phyloP scores from a whole-genome alignment of 768 basidiomycete genomes.

The Termitomyces sp. region DNA sequence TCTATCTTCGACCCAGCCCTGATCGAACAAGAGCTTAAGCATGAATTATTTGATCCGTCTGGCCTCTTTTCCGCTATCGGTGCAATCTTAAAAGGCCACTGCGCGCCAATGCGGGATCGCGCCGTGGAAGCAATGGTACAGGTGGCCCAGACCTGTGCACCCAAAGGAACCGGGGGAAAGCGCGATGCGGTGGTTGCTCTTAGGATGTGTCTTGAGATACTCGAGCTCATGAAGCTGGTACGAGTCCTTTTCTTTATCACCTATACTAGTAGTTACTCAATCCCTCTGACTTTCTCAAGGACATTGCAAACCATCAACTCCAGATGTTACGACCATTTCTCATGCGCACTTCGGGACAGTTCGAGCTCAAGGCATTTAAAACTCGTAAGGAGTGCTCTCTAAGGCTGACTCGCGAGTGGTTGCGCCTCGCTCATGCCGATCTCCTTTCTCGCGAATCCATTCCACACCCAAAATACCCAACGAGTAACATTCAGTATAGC shows the following conservation, averaged over 20 bases:
- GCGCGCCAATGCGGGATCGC: conserved; percentile 88
- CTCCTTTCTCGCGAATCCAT: conserved; percentile 36
- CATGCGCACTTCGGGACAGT: conserved; percentile 70
- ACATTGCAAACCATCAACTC: conserved; percentile 95
- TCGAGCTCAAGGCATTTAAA: conserved; percentile 77
- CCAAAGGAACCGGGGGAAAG: conserved; percentile 48
- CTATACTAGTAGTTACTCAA: conserved; percentile 13
- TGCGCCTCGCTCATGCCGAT: conserved; percentile 46
- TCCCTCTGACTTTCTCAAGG: conserved; percentile 40
- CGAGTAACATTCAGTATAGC: conserved; percentile 36
- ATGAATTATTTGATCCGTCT: conserved; percentile 72
- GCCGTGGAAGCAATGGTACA: conserved; percentile 81
- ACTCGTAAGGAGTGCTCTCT: conserved; percentile 48
- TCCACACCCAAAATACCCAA: conserved; percentile 38
- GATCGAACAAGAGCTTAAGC: conserved; percentile 77
- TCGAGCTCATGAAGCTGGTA: conserved; percentile 95
- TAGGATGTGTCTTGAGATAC: conserved; percentile 80
- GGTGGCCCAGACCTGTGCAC: conserved; percentile 54
- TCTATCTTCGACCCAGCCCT: conserved; percentile 77
- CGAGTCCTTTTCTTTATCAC: conserved; percentile 20
- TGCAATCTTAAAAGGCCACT: conserved; percentile 80
- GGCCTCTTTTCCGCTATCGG: conserved; percentile 78
- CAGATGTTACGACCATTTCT: conserved; percentile 91
- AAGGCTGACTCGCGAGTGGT: conserved; percentile 60
- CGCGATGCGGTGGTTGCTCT: conserved; percentile 69